Conservation (phyloP, 1,139 yeast genomes). For the Hanseniaspora gamundiae region DNA sequence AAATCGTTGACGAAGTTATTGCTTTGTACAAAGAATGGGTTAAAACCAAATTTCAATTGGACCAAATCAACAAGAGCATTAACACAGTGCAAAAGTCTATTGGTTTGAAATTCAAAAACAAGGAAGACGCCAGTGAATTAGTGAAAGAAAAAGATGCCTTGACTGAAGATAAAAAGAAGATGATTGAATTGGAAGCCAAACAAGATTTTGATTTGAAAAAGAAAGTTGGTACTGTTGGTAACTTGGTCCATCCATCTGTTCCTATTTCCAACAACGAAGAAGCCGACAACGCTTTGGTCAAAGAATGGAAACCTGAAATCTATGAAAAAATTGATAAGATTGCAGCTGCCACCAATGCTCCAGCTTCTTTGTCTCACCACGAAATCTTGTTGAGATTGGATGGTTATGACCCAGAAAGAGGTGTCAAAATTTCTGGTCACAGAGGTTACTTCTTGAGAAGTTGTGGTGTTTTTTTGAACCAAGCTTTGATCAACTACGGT, state of each 20-base stretch:
- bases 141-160: slow-evolving; percentile 69
- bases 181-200: slow-evolving; percentile 57
- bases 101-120: slow-evolving; percentile 83
- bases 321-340: slow-evolving; percentile 39
- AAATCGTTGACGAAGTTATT: slow-evolving; percentile 89
- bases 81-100: slow-evolving; percentile 87
- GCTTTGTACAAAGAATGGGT: slow-evolving; percentile 88
- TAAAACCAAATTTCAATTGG: slow-evolving; percentile 80
- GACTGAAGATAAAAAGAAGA: slow-evolving; percentile 53
- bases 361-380: slow-evolving; percentile 84
- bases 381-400: slow-evolving; percentile 88
- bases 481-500: slow-evolving; percentile 95
- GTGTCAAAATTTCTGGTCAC: slow-evolving; percentile 95
- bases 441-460: slow-evolving; percentile 95
- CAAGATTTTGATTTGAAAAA: slow-evolving; percentile 63
- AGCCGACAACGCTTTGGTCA: slow-evolving; percentile 68
- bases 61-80: slow-evolving; percentile 74
- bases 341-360: slow-evolving; percentile 63
- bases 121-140: slow-evolving; percentile 84
- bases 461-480: slow-evolving; percentile 93
- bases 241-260: slow-evolving; percentile 85
- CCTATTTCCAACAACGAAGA: slow-evolving; percentile 82
- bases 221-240: slow-evolving; percentile 86
- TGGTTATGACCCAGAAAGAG: slow-evolving; percentile 98
- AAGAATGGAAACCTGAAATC: slow-evolving; percentile 75